phyloP scores from a whole-genome alignment of 805 yeast species.

The Spathaspora arborariae region DNA sequence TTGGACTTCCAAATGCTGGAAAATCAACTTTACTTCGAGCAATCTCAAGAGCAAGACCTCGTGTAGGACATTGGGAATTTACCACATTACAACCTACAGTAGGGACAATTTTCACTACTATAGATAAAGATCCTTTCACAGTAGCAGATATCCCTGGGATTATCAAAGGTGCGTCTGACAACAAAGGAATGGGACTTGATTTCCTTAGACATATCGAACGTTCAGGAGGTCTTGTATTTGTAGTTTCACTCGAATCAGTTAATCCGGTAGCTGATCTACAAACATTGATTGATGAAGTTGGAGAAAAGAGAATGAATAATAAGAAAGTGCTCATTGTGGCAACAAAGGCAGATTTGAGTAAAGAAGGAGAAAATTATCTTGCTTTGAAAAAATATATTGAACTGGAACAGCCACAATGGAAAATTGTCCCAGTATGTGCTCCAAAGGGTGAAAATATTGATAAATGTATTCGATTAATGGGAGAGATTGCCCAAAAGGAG shows the following conservation, averaged over 20 bases:
- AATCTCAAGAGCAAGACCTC: constrained; percentile 83
- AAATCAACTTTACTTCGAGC: constrained; percentile 85
- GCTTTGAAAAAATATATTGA: constrained; percentile 44
- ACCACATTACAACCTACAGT: constrained; percentile 90
- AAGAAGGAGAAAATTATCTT: constrained; percentile 45
- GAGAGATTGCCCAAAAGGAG: constrained; percentile 39
- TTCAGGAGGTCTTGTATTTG: constrained; percentile 85
- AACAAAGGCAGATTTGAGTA: constrained; percentile 86
- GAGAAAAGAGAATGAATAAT: constrained; percentile 51
- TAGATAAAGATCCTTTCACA: constrained; percentile 69
- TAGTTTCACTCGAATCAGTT: constrained; percentile 65
- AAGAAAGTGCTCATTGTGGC: constrained; percentile 77
- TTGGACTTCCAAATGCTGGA: constrained; percentile 96
- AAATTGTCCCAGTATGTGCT: constrained; percentile 83
- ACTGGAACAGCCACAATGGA: constrained; percentile 46
- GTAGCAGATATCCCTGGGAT: constrained; percentile 98
- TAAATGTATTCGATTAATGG: constrained; percentile 67
- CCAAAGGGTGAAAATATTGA: constrained; percentile 68
- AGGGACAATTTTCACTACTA: constrained; percentile 74
- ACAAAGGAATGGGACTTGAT: constrained; percentile 91
- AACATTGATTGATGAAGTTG: constrained; percentile 66
- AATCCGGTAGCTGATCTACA: constrained; percentile 67
- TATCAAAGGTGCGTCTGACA: constrained; percentile 78
- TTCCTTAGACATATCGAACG: constrained; percentile 91
- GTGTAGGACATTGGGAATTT: constrained; percentile 95